Evolutionary conservation across 805 yeast species (phyloP).

Genomic region (Yarrowia alimentaria): DNA sequence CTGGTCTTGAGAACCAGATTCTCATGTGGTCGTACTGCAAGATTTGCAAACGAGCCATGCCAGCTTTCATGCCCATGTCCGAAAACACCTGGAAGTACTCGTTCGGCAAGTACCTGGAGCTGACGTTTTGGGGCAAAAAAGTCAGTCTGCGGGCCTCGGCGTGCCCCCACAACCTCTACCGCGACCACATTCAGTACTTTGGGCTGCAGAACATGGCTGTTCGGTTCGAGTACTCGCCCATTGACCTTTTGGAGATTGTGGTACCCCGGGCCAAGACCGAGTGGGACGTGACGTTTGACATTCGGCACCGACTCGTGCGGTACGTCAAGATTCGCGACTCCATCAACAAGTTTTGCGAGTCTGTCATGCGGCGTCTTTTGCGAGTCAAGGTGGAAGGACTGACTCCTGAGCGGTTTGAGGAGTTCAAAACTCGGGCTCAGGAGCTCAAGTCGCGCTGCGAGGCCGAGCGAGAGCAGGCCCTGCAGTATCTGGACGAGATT

Average conservation of each 20-base stretch:
- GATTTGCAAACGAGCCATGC: slow-evolving; percentile 69
- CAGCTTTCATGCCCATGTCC: slow-evolving; percentile 69
- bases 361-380: slow-evolving; percentile 65
- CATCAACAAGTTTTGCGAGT: slow-evolving; percentile 62
- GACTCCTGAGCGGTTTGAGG: slow-evolving; percentile 65
- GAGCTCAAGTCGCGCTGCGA: slow-evolving; percentile 55
- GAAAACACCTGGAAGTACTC: slow-evolving; percentile 88
- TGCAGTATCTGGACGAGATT: slow-evolving; percentile 49
- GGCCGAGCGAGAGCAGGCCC: slow-evolving; percentile 51
- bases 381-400: slow-evolving; percentile 79
- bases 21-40: slow-evolving; percentile 92
- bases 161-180: slow-evolving; percentile 78
- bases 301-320: slow-evolving; percentile 63
- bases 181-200: slow-evolving; percentile 80
- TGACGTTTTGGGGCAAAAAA: slow-evolving; percentile 70
- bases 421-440: slow-evolving; percentile 59
- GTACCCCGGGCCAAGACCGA: slow-evolving; percentile 70
- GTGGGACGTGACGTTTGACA: slow-evolving; percentile 71
- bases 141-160: slow-evolving; percentile 58
- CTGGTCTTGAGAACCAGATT: slow-evolving; percentile 64
- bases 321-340: slow-evolving; percentile 54
- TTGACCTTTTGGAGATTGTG: slow-evolving; percentile 74
- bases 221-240: slow-evolving; percentile 68
- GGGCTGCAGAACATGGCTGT: slow-evolving; percentile 77
- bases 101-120: slow-evolving; percentile 87